Conservation (phyloP, 257 asterid species). For the Orobanche coerulescens region DNA sequence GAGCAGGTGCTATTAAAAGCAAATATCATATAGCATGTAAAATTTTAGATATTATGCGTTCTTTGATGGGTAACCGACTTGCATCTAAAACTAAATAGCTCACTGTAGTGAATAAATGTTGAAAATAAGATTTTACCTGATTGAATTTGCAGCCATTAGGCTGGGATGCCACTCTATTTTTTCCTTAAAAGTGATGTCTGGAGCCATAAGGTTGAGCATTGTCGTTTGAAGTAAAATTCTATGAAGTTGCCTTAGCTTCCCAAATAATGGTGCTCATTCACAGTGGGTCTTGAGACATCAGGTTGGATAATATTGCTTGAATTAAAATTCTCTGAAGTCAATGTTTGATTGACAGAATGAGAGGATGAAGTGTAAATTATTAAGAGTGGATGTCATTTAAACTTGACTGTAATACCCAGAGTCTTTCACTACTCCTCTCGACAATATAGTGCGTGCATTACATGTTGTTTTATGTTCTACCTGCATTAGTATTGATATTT, state of each 20-base stretch:
- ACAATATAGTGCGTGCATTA: too few relatives aligned
- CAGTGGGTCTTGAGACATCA: background rate
- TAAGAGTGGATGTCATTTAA: background rate
- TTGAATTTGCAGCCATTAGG: constrained; percentile 8
- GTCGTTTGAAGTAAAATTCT: too few relatives aligned
- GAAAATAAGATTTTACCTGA: constrained; percentile 1
- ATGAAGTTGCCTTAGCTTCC: too few relatives aligned
- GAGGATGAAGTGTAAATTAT: background rate
- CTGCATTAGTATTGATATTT: too few relatives aligned
- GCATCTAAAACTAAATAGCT: background rate
- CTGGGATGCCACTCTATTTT: background rate
- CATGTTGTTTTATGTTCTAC: too few relatives aligned
- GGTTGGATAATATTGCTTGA: background rate
- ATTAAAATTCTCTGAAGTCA: constrained; percentile 12
- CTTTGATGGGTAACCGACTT: background rate
- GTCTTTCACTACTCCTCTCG: too few relatives aligned
- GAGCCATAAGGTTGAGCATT: too few relatives aligned
- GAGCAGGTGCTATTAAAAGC: background rate
- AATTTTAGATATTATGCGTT: background rate
- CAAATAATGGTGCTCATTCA: background rate
- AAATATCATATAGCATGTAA: too few relatives aligned
- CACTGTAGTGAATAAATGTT: too few relatives aligned
- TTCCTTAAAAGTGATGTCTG: too few relatives aligned
- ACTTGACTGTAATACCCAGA: too few relatives aligned
- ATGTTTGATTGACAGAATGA: too few relatives aligned